Evolutionary conservation across 176 grass and related monocot species (phyloP), one percentile per base, ranked within the genome.

Genomic region (Triticum timopheevii): DNA sequence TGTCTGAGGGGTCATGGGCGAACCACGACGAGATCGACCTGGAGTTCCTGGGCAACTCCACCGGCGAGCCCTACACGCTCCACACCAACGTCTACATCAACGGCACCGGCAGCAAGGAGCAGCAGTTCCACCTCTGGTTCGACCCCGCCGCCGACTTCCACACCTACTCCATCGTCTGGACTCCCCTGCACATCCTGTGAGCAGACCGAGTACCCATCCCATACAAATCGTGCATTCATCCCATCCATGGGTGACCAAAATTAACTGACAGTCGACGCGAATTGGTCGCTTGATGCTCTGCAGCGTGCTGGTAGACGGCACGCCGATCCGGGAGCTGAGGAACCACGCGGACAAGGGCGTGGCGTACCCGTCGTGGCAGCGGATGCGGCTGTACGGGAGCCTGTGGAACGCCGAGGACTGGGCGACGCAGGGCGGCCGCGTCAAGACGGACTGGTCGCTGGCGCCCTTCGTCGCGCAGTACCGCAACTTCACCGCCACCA

Each of bases 61-160:
- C 47, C 50, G 95, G 95, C 0, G 36, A 97, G 69, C 95, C 95
- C 0, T 92, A 91, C 88, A 97, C 89, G 34, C 73, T 97, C 8
- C 95, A 97, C 87, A 97, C 92, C 83, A 97, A 97, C 70, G 70
- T 97, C 28, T 97, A 68, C 62, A 75, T 86, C 64, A 74, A 82
- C 22, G 95, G 92, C 63, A 88, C 81, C 40, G 95, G 92, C 73
- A 49, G 61, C 83, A 92, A 88, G 40, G 95, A 97, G 82, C 87
- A 94, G 85, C 90, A 94, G 88, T 92, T 94, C 83, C 85, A 87
- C 68, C 95, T 97, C 81, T 97, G 95, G 92, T 97, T 97, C 82
- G 90, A 97, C 61, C 92, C 95, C 11, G 89, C 88, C 61, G 2
- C 85, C 42, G 95, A 97, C 77, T 97, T 94, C 92, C 92, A 97